These are phyloP conservation scores for Trichoderma harzianum DNA, from an alignment of 2,329 filamentous ascomycete genomes.

Conservation along the genomic window DNA sequence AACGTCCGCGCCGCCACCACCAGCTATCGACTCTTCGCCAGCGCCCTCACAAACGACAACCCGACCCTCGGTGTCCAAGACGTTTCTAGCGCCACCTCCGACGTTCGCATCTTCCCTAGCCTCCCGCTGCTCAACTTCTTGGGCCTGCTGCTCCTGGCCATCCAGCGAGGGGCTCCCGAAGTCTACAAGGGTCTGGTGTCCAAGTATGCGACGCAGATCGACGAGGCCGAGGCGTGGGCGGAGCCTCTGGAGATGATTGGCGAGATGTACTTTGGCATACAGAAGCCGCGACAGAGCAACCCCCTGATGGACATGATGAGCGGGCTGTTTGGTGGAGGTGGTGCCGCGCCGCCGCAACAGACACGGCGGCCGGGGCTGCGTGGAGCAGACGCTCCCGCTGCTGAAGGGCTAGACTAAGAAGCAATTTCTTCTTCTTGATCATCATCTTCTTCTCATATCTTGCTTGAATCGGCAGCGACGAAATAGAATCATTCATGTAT, in stretches of 20 bases:
- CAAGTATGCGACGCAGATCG: conserved; percentile 77
- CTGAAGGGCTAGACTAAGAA: conserved; percentile 57
- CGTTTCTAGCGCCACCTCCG: conserved; percentile 69
- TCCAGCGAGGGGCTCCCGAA: conserved; percentile 75
- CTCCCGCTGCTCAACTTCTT: conserved; percentile 96
- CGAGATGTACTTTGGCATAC: conserved; percentile 95
- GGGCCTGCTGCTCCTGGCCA: conserved; percentile 74
- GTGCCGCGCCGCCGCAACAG: conserved; percentile 41
- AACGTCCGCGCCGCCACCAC: conserved; percentile 88
- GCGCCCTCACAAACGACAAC: conserved; percentile 39
- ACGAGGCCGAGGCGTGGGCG: conserved; percentile 74
- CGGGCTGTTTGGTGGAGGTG: conserved; percentile 80
- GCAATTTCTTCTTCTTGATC: neutral
- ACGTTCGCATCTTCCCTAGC: conserved; percentile 80
- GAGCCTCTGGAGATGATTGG: conserved; percentile 82
- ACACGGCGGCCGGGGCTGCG: conserved; percentile 41
- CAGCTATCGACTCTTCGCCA: conserved; percentile 64
- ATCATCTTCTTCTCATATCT: neutral
- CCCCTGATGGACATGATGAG: conserved; percentile 98
- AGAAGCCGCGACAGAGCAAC: conserved; percentile 83
- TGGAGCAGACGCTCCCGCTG: conserved; percentile 42
- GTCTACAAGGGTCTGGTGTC: conserved; percentile 76
- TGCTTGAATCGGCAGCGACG: neutral
- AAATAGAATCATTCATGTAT: conserved; percentile 21
- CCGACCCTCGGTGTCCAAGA: conserved; percentile 69